Conservation (phyloP, 176 grass and related monocot species). For the Triticum timopheevii region DNA sequence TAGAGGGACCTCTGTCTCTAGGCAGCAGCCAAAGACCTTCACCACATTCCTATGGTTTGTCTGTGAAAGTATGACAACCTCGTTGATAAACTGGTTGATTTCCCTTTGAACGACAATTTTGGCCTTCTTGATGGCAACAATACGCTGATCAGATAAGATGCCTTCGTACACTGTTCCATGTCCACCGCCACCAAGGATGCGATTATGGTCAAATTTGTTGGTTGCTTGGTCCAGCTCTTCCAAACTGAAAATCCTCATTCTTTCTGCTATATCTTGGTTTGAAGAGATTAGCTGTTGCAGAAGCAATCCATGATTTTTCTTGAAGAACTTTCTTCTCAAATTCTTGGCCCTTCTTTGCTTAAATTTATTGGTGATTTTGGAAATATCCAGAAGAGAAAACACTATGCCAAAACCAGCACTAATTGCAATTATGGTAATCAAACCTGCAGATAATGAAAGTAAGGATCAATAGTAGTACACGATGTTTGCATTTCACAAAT, state of each 20-base stretch:
- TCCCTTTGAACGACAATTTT: constrained; percentile 44
- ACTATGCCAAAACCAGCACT: constrained; percentile 37
- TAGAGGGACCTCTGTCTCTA: constrained; percentile 40
- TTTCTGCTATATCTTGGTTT: constrained; percentile 46
- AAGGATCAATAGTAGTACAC: too few species aligned
- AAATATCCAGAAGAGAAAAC: constrained; percentile 6
- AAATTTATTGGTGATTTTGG: constrained; percentile 5
- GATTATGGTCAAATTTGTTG: constrained; percentile 48
- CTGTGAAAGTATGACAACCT: constrained; percentile 58
- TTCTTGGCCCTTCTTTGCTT: constrained; percentile 18
- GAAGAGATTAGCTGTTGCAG: constrained; percentile 44
- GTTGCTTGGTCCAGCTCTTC: constrained; percentile 48
- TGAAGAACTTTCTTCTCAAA: too few species aligned
- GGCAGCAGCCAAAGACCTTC: constrained; percentile 39
- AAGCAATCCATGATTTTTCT: constrained; percentile 46
- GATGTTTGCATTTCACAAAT: too few species aligned
- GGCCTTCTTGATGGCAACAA: constrained; percentile 54
- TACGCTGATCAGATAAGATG: constrained; percentile 39
- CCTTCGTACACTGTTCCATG: constrained; percentile 50
- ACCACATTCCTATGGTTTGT: constrained; percentile 58
- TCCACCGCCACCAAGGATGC: constrained; percentile 31
- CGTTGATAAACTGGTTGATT: constrained; percentile 54
- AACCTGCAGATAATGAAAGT: not conserved
- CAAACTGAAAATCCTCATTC: constrained; percentile 38
- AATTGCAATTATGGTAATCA: constrained; percentile 37